Base-by-base conservation (phyloP, 164 flowering plant species). In the Macadamia tetraphylla region DNA sequence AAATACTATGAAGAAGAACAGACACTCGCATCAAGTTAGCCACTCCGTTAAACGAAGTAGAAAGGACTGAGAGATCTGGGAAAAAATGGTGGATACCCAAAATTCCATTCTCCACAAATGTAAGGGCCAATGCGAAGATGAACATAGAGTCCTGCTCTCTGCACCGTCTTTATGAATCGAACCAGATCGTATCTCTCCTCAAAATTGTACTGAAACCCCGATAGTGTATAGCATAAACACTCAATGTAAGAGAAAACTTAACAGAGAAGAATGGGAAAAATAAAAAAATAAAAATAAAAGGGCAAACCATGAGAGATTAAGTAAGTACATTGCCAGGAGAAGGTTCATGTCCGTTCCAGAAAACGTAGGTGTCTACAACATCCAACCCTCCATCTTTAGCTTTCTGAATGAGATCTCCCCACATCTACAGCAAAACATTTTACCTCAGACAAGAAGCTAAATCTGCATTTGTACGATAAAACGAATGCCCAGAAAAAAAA, bases 101-200 rank as follows among this genome's bases (percentile, higher is more conserved):
- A 91, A 67, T 88, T 89, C 98, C 98, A 94, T 57, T 94, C 96
- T 32, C 90, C 92, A 74, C 97, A 91, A 63, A 86, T 82, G 76
- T 91, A 94, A 53, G 98, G 98, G 11, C 98, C 98, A 74, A 94
- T 84, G 7, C 98, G 85, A 4, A 94, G 82, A 81, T 81, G 78
- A 62, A 68, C 93, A 73, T 85, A 91, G 9, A 94, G 87, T 23
- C 97, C 98, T 43, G 73, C 81, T 64, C 76, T 74, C 73, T 88
- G 88, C 44, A 83, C 82, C 12, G 87, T 80, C 79, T 87, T 87
- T 10, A 93, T 72, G 74, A 93, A 93, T 69, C 83, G 60, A 12
- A 91, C 86, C 67, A 93, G 75, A 76, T 93, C 92, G 62, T 79
- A 75, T 60, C 88, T 87, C 60, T 86, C 98, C 29, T 80, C 81